Conservation (phyloP, 371 early-diverging fungal genomes). For the Rhizopus sp. region DNA sequence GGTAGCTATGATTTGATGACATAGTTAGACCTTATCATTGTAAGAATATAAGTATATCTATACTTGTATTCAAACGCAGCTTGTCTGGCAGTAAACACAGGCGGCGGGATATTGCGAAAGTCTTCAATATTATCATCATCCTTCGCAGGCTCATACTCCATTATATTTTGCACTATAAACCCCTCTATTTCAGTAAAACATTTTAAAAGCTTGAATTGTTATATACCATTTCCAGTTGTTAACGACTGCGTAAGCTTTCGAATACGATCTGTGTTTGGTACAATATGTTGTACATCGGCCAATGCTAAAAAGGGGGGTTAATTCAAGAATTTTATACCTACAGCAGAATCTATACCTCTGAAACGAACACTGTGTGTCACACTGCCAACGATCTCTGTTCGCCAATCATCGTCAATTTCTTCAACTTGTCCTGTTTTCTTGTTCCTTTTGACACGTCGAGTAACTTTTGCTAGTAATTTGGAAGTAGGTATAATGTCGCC, state of each 20-base stretch:
- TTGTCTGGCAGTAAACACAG: conserved; percentile 53
- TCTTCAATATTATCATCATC: conserved; percentile 29
- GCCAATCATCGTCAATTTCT: conserved; percentile 12
- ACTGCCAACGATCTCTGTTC: conserved; percentile 50
- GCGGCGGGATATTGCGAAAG: conserved; percentile 51
- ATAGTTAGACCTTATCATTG: background rate
- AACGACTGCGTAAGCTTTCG: conserved; percentile 39
- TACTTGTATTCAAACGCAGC: conserved; percentile 51
- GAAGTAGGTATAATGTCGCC: conserved; percentile 54
- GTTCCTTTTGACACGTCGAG: conserved; percentile 45
- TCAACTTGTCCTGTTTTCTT: conserved; percentile 29
- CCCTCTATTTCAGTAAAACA: background rate
- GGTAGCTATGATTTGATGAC: conserved; percentile 33
- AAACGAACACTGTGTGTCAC: conserved; percentile 57
- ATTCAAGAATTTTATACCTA: background rate
- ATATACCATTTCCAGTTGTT: conserved; percentile 43
- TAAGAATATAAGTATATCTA: background rate
- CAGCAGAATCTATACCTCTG: conserved; percentile 30
- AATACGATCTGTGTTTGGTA: conserved; percentile 45
- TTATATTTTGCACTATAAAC: conserved; percentile 32
- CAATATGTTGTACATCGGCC: conserved; percentile 61
- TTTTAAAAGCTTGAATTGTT: background rate
- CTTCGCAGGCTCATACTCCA: conserved; percentile 30
- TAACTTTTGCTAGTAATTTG: conserved; percentile 63
- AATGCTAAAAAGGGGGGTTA: conserved; percentile 38